These are phyloP conservation scores for Lenzites betulinus DNA, from an alignment of 768 basidiomycete genomes.

Conservation along the genomic window DNA sequence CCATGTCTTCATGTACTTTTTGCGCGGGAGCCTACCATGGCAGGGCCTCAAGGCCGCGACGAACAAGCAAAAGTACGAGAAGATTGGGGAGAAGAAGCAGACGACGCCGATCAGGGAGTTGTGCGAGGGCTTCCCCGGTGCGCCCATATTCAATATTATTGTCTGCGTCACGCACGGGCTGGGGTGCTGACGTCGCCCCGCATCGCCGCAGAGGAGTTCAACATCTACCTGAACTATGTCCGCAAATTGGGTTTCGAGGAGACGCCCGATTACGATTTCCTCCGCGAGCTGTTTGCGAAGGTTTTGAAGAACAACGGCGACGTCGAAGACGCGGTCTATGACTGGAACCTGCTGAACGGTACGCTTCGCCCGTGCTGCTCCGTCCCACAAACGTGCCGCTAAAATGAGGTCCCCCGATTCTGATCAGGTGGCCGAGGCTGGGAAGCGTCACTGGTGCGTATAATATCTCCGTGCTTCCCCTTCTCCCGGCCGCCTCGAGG, in stretches of 20 bases:
- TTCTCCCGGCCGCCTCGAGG: conserved; percentile 7
- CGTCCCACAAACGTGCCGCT: conserved; percentile 6
- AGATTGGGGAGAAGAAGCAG: conserved; percentile 99
- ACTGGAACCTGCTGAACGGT: conserved; percentile 95
- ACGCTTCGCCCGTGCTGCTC: conserved; percentile 23
- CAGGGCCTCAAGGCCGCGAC: conserved; percentile 99
- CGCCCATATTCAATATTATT: conserved; percentile 21
- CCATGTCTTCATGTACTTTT: conserved; percentile 99
- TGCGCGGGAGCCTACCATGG: conserved; percentile 96
- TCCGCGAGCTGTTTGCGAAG: conserved; percentile 93
- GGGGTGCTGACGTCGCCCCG: conserved; percentile 5
- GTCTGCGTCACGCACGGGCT: too few relatives aligned
- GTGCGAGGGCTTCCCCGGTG: conserved; percentile 93
- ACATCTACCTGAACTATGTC: conserved; percentile 98
- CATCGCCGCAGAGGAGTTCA: conserved; percentile 81
- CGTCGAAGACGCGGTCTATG: conserved; percentile 89
- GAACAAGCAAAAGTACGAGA: conserved; percentile 99
- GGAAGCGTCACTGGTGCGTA: conserved; percentile 78
- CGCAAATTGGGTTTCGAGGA: conserved; percentile 99
- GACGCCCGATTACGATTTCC: conserved; percentile 97
- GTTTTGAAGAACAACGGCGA: conserved; percentile 91
- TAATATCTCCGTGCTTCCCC: background rate
- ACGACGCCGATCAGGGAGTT: conserved; percentile 97
- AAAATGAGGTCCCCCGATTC: background rate
- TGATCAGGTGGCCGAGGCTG: conserved; percentile 85